These are phyloP conservation scores for Colletotrichum sp. DNA, from an alignment of 2,329 filamentous ascomycete genomes.

Conservation along the genomic window DNA sequence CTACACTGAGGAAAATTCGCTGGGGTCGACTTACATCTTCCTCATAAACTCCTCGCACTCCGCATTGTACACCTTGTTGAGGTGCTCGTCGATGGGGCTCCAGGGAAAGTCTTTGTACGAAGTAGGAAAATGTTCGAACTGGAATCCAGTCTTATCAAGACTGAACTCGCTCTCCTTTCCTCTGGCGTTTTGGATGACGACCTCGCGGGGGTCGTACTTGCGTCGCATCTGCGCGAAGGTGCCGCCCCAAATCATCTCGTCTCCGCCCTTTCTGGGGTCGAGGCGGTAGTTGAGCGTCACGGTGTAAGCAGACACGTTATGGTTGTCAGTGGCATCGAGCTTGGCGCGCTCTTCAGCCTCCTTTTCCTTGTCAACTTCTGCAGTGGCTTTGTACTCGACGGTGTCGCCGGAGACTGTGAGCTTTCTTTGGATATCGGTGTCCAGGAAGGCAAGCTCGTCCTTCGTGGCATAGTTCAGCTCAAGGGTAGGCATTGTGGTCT, in stretches of 20 bases:
- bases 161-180: background rate
- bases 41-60: background rate
- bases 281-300: slow-evolving; percentile 1
- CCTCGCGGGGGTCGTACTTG: background rate
- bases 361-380: background rate
- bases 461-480: background rate
- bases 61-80: background rate
- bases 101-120: background rate
- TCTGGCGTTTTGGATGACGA: background rate
- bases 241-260: slow-evolving; percentile 6
- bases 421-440: background rate
- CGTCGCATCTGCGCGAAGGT: slow-evolving; percentile 9
- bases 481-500: background rate
- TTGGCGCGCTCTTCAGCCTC: background rate
- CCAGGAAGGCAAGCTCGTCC: slow-evolving; percentile 1
- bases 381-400: background rate
- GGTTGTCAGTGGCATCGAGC: background rate
- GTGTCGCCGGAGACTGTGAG: background rate
- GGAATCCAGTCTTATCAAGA: background rate
- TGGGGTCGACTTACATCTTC: background rate
- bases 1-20: no score
- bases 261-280: background rate
- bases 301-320: background rate
- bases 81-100: background rate
- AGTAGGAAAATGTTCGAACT: background rate